A percentile compares a stretch with the other conserved stretches of the same genome.
Conservation (phyloP, 305 asterid genomes). For the Solanum aculeatissimum region DNA sequence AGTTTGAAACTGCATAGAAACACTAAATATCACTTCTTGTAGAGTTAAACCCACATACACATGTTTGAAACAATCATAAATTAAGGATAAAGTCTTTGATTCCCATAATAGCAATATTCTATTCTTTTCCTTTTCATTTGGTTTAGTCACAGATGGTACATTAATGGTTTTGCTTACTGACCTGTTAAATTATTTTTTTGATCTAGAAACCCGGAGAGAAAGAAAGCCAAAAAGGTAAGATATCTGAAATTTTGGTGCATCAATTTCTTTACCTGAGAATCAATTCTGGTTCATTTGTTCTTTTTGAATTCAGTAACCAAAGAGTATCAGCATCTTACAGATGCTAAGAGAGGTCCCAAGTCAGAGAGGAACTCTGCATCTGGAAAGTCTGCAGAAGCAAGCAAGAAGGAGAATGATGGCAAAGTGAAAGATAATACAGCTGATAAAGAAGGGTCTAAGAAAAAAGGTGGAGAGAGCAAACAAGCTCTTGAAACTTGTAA, state of each 20-base stretch:
- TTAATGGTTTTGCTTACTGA: background rate
- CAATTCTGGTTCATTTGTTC: background rate
- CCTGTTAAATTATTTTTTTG: background rate
- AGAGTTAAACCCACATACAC: background rate
- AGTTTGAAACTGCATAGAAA: background rate
- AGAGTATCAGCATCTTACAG: conserved; percentile 27
- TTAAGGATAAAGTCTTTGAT: background rate
- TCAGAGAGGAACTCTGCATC: conserved; percentile 32
- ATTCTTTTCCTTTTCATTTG: conserved; percentile 1
- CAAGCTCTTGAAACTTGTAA: conserved; percentile 27
- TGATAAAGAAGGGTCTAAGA: conserved; percentile 27
- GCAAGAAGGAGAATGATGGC: conserved; percentile 30
- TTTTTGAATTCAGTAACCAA: conserved; percentile 23
- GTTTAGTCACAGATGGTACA: conserved; percentile 1
- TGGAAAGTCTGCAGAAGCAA: conserved; percentile 25
- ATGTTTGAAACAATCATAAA: background rate
- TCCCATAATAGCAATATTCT: background rate
- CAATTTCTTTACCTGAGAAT: background rate
- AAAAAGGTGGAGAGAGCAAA: conserved; percentile 26
- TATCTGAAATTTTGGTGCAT: conserved; percentile 4
- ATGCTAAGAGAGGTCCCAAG: conserved; percentile 19
- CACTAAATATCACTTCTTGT: background rate
- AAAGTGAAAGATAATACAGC: conserved; percentile 19
- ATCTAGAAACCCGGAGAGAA: conserved; percentile 50
- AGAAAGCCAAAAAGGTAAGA: conserved; percentile 54